These are phyloP conservation scores for Volvariella surrecta DNA, from an alignment of 1,284 basidiomycete species.

Conservation along the genomic window DNA sequence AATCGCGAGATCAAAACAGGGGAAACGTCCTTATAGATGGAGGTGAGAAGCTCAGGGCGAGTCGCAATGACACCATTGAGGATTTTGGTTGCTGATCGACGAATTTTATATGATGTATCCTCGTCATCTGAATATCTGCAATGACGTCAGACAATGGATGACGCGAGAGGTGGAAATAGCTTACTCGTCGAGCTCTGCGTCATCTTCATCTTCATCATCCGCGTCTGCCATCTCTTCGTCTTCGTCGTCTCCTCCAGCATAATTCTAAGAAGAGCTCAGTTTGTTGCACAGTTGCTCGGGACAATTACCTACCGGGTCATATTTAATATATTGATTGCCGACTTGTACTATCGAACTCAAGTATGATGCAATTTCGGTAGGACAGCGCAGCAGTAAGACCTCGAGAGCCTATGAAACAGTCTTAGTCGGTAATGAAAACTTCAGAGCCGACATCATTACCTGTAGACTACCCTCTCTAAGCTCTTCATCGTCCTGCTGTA, in stretches of 20 bases:
- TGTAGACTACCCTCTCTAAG: constrained; percentile 72
- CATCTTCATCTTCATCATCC: constrained; percentile 76
- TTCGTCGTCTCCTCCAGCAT: constrained; percentile 76
- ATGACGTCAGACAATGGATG: constrained; percentile 1
- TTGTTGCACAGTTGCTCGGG: not conserved
- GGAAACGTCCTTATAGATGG: constrained; percentile 79
- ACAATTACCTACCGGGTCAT: constrained; percentile 75
- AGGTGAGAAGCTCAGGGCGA: constrained; percentile 75
- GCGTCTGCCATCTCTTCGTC: constrained; percentile 79
- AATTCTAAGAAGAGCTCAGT: constrained; percentile 51
- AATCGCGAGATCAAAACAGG: constrained; percentile 87
- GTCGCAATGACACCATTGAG: constrained; percentile 81
- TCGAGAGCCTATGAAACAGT: constrained; percentile 64
- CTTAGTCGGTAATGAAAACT: constrained; percentile 3
- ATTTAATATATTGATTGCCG: constrained; percentile 77
- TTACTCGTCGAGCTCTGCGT: constrained; percentile 69
- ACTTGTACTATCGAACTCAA: constrained; percentile 61
- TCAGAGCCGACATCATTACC: constrained; percentile 28
- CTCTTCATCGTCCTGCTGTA: constrained; percentile 71
- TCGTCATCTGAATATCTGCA: constrained; percentile 93
- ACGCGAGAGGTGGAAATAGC: constrained; percentile 5
- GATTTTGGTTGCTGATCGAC: constrained; percentile 88
- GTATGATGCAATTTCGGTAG: constrained; percentile 72
- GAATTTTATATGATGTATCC: constrained; percentile 98
- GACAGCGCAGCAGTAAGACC: constrained; percentile 75